Conservation (phyloP, 768 basidiomycete genomes). For the Kwoniella europaea region DNA sequence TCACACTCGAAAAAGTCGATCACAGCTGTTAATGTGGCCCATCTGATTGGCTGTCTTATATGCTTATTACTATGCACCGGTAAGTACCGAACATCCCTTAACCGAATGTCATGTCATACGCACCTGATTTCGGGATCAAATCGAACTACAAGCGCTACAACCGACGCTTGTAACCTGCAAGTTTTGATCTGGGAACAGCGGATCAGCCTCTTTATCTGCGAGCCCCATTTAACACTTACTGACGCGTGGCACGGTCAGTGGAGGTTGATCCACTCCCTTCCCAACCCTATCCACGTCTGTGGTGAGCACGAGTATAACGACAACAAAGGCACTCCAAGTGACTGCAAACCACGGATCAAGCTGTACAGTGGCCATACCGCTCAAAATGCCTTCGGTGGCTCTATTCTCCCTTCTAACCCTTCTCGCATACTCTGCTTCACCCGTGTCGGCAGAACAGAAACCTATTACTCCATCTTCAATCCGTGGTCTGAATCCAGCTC, state of each 20-base stretch:
- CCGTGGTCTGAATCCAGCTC: conserved; percentile 37
- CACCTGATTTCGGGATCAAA: not conserved
- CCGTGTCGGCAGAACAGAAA: conserved; percentile 23
- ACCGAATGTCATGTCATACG: not conserved
- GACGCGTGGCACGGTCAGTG: conserved; percentile 1
- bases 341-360: not conserved
- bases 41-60: not conserved
- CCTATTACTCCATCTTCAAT: conserved; percentile 24
- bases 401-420: conserved; percentile 12
- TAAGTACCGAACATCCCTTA: conserved; percentile 5
- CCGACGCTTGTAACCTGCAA: not conserved
- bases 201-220: not conserved
- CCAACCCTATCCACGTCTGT: not conserved
- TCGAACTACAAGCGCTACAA: conserved; percentile 2
- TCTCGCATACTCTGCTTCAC: conserved; percentile 10
- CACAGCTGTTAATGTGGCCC: not conserved
- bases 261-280: not conserved
- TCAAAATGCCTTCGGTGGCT: conserved; percentile 8
- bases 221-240: not conserved
- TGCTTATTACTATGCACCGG: not conserved
- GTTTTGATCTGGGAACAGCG: too few relatives aligned
- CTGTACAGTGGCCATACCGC: not conserved
- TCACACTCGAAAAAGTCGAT: not conserved
- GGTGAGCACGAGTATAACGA: not conserved
- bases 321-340: not conserved